phyloP scores from a whole-genome alignment of 768 basidiomycete species.

The Lentinus brumalis region DNA sequence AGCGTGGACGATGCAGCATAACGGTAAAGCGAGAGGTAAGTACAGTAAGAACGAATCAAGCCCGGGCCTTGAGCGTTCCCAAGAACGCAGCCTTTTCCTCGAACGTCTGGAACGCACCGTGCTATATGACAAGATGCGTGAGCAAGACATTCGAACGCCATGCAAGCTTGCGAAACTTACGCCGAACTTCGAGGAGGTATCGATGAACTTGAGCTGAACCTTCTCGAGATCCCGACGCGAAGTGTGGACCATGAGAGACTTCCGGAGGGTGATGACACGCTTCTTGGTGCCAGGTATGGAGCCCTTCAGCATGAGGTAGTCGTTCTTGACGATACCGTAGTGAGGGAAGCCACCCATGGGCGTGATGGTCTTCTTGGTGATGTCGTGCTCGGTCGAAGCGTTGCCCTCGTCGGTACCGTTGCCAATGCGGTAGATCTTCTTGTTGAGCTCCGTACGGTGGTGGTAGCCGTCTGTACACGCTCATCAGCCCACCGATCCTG shows the following conservation, averaged over 20 bases:
- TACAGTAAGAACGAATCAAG: constrained; percentile 48
- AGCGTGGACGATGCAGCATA: constrained; percentile 39
- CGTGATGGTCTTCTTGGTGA: constrained; percentile 91
- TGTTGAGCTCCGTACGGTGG: constrained; percentile 97
- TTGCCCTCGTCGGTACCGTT: constrained; percentile 74
- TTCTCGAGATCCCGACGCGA: constrained; percentile 97
- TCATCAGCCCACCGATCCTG: neutral
- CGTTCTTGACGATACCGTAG: constrained; percentile 98
- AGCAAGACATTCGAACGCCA: neutral
- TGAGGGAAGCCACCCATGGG: constrained; percentile 99
- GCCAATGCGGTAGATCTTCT: constrained; percentile 97
- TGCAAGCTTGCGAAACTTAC: constrained; percentile 47
- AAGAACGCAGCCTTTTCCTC: constrained; percentile 96
- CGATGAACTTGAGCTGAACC: constrained; percentile 97
- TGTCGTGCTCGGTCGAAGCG: constrained; percentile 93
- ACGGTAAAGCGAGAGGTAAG: constrained; percentile 37
- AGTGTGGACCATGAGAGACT: constrained; percentile 96
- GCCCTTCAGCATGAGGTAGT: constrained; percentile 97
- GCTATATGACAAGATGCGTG: constrained; percentile 44
- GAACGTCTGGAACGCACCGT: constrained; percentile 95
- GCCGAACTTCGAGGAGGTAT: constrained; percentile 96
- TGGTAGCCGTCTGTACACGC: constrained; percentile 80
- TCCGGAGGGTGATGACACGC: constrained; percentile 96
- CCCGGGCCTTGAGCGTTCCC: constrained; percentile 85
- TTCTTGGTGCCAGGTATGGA: constrained; percentile 96